These are phyloP conservation scores for Chaetomiaceae sp. DNA, from an alignment of 2,329 filamentous ascomycete species.

Conservation along the genomic window DNA sequence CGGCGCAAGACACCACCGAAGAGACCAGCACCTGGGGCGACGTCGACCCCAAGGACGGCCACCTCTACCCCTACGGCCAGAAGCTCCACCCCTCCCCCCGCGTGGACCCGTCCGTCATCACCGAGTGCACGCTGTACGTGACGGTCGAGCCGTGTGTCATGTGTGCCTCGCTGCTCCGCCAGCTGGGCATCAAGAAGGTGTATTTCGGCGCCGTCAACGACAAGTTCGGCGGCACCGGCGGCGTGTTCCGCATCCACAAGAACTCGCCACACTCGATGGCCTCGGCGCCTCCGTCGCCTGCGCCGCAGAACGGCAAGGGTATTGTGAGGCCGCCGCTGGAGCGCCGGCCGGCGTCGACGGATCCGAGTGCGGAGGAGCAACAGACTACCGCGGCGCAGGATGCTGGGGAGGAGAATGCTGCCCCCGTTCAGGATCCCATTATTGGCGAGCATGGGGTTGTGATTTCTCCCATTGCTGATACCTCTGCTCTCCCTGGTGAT, in stretches of 20 bases:
- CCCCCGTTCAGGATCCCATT: constrained; percentile 6
- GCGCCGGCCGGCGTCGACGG: constrained; percentile 21
- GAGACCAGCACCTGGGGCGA: constrained; percentile 44
- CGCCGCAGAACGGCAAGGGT: constrained; percentile 25
- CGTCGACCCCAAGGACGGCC: constrained; percentile 50
- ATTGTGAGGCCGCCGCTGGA: constrained; percentile 27
- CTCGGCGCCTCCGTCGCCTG: constrained; percentile 37
- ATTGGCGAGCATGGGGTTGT: constrained; percentile 7
- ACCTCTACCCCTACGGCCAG: constrained; percentile 59
- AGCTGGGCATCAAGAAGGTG: constrained; percentile 81
- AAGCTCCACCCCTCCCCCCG: constrained; percentile 51
- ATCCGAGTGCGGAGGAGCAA: constrained; percentile 5
- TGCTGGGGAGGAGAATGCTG: no score
- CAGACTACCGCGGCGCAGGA: no score
- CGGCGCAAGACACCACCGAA: constrained; percentile 31
- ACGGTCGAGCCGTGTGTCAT: constrained; percentile 99
- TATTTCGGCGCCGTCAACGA: constrained; percentile 96
- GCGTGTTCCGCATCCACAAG: constrained; percentile 81
- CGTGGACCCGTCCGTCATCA: constrained; percentile 64
- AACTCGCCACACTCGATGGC: constrained; percentile 47
- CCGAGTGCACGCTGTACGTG: constrained; percentile 77
- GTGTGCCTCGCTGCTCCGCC: constrained; percentile 89
- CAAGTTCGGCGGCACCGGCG: constrained; percentile 92
- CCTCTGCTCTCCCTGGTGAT: constrained; percentile 38
- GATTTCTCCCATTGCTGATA: constrained; percentile 10